Percentiles rank a stretch among this genome's conserved stretches.
phyloP scores from a whole-genome alignment of 768 basidiomycete genomes.

The Dacryopinax spathularia region DNA sequence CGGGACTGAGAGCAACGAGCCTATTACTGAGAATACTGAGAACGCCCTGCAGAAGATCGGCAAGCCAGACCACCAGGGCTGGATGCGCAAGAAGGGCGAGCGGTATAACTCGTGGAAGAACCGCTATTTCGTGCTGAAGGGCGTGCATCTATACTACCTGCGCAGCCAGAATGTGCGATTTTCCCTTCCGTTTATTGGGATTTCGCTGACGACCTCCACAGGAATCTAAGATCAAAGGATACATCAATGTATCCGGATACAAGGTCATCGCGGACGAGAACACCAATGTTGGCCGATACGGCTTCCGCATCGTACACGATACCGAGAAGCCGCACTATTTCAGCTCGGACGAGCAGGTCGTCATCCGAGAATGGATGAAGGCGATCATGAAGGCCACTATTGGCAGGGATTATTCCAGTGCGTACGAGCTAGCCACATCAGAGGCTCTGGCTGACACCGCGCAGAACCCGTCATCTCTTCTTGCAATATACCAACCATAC shows the following conservation, averaged over 20 bases:
- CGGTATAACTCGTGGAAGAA: conserved; percentile 85
- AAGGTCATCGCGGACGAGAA: conserved; percentile 88
- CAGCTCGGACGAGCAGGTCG: conserved; percentile 71
- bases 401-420: conserved; percentile 79
- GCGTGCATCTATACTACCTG: conserved; percentile 77
- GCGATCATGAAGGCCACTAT: conserved; percentile 99
- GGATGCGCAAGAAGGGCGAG: conserved; percentile 93
- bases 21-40: conserved; percentile 11
- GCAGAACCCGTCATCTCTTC: conserved; percentile 89
- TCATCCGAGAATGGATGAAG: conserved; percentile 98
- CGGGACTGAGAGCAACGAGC: conserved; percentile 1
- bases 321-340: conserved; percentile 78
- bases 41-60: conserved; percentile 86
- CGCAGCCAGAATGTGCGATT: conserved; percentile 37
- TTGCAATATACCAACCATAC: conserved; percentile 92
- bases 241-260: conserved; percentile 81
- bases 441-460: conserved; percentile 1
- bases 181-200: not conserved
- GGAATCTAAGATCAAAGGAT: conserved; percentile 95
- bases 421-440: conserved; percentile 18
- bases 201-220: conserved; percentile 21
- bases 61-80: conserved; percentile 74
- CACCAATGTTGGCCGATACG: conserved; percentile 81
- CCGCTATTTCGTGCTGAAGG: conserved; percentile 86
- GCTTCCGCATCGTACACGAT: conserved; percentile 87